Base-by-base conservation (phyloP, 2,329 filamentous ascomycete genomes). In the Fusarium keratoplasticum region DNA sequence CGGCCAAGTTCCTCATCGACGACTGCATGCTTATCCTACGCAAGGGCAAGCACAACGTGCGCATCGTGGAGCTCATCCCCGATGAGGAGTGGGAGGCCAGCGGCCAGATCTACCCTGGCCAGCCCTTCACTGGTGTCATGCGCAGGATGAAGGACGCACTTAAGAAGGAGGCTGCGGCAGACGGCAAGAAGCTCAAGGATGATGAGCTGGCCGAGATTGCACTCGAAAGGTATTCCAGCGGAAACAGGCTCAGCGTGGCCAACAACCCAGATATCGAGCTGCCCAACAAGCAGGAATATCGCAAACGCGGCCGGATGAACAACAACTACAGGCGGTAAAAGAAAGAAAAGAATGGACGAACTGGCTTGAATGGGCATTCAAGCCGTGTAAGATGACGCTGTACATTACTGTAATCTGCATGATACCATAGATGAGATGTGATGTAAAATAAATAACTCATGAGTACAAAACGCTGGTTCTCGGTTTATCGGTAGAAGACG, bases 31-130 rank as follows among this genome's bases (percentile, higher is more conserved):
- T 92, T 71, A 87, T 92, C 74, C 83, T 92, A 62, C 89, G 91
- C 72, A 89, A 87, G 78, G 90, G 90, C 73, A 92, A 91, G 83
- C 87, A 91, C 81, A 90, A 91, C 71, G 81, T 92, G 54, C 88
- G 89, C 54, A 86, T 92, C 72, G 84, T 92, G 61, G 85, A 91
- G 81, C 84, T 92, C 70, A 83, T 92, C 33, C 83, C 82, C 70
- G 89, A 92, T 77, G 83, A 88, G 55, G 86, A 87, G 68, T 91
- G 88, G 85, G 76, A 81, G 47, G 77, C 74, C 6, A 86, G 84
- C 65, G 89, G 89, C 31, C 66, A 83, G 70, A 82, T 81, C 20
- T 91, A 91, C 79, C 86, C 87, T 1, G 89, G 89, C 52, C 83
- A 90, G 81, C 84, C 87, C 1, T 83, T 77, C 74, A 88, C 84